phyloP scores from a whole-genome alignment of 257 asterid species.

The Forsythia viridissima region DNA sequence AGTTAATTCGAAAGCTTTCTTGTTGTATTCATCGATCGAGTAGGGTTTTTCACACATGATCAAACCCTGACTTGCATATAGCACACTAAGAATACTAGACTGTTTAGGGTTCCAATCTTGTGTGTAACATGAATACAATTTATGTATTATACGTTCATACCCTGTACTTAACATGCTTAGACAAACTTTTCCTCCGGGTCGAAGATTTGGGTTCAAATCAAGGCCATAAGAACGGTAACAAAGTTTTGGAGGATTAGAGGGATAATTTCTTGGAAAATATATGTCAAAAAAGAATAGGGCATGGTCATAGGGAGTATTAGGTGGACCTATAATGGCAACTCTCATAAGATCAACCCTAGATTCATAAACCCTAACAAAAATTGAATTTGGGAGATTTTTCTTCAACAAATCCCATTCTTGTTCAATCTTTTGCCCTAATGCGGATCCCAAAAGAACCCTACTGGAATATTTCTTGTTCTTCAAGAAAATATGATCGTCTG shows the following conservation, averaged over 20 bases:
- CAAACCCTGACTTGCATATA: slow-evolving; percentile 24
- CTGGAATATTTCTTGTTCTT: background rate
- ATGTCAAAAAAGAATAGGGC: slow-evolving; percentile 44
- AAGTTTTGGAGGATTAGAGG: slow-evolving; percentile 34
- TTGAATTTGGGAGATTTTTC: slow-evolving; percentile 22
- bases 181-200: slow-evolving; percentile 13
- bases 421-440: slow-evolving; percentile 20
- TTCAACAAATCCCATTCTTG: slow-evolving; percentile 23
- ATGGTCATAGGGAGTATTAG: slow-evolving; percentile 23
- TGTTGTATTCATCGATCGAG: background rate
- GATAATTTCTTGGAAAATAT: slow-evolving; percentile 30
- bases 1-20: slow-evolving; percentile 14
- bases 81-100: slow-evolving; percentile 23
- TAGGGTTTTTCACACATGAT: background rate
- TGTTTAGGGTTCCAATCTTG: slow-evolving; percentile 15
- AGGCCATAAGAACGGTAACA: slow-evolving; percentile 23
- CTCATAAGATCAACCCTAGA: slow-evolving; percentile 39
- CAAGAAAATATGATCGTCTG: slow-evolving; percentile 31
- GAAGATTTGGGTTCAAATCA: slow-evolving; percentile 25
- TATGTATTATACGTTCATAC: background rate
- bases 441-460: background rate
- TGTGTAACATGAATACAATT: background rate
- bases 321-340: slow-evolving; percentile 36
- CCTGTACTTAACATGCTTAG: slow-evolving; percentile 8
- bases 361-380: slow-evolving; percentile 24